phyloP scores from a whole-genome alignment of 768 basidiomycete genomes.

The Pleurotus citrinopileatus region DNA sequence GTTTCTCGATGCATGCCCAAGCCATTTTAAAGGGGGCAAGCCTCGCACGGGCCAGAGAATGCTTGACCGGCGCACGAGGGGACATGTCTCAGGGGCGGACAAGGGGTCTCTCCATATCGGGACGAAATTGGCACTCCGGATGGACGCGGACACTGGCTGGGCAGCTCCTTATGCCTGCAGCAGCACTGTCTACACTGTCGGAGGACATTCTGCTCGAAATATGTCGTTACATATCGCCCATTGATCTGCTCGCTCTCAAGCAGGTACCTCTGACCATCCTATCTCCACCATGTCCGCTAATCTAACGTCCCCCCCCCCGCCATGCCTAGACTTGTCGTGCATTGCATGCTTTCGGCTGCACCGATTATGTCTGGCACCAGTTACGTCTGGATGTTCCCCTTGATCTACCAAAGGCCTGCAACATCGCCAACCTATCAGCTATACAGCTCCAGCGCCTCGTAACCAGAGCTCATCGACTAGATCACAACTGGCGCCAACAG shows the following conservation, averaged over 20 bases:
- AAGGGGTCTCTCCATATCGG: too few relatives aligned
- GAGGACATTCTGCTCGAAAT: conserved; percentile 43
- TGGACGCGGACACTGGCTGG: too few relatives aligned
- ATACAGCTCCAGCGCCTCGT: conserved; percentile 37
- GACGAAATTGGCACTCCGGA: too few relatives aligned
- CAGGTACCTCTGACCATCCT: conserved; percentile 33
- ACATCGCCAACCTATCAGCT: conserved; percentile 32
- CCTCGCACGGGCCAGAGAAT: too few relatives aligned
- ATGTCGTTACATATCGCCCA: conserved; percentile 26
- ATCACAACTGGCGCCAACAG: conserved; percentile 45
- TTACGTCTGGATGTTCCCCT: conserved; percentile 44
- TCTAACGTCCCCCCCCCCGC: too few relatives aligned
- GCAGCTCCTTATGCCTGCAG: too few relatives aligned
- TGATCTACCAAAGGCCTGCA: conserved; percentile 35
- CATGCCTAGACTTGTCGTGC: conserved; percentile 53
- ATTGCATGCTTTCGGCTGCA: conserved; percentile 47
- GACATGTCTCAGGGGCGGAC: too few relatives aligned
- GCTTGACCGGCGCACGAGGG: too few relatives aligned
- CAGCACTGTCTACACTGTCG: too few relatives aligned
- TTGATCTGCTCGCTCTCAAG: conserved; percentile 44
- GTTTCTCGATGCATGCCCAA: too few relatives aligned
- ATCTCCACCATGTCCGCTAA: neutral
- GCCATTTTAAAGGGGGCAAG: too few relatives aligned
- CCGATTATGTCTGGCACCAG: conserved; percentile 57
- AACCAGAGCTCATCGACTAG: conserved; percentile 44